A percentile compares a stretch with the other conserved stretches of the same genome.
Evolutionary conservation across 306 rosid species (phyloP).

Genomic region (Coriaria nepalensis): DNA sequence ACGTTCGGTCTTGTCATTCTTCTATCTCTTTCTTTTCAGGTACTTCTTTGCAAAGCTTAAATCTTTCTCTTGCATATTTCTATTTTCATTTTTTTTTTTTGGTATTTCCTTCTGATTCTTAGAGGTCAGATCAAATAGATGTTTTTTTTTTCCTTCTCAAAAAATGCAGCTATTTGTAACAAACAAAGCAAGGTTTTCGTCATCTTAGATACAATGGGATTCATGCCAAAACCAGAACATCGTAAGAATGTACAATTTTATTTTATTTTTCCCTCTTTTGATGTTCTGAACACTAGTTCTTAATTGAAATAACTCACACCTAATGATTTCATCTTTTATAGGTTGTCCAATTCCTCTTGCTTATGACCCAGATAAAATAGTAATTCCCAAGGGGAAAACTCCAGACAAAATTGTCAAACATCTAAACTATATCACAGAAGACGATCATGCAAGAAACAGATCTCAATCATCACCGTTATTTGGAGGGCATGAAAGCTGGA

Average conservation of each 20-base stretch:
- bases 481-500: slow-evolving; percentile 85
- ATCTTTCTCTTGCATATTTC: neutral
- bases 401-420: too few relatives aligned
- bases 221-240: slow-evolving; percentile 51
- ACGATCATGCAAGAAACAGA: slow-evolving; percentile 24
- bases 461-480: slow-evolving; percentile 51
- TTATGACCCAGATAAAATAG: slow-evolving; percentile 49
- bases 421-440: slow-evolving; percentile 14
- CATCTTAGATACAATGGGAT: slow-evolving; percentile 57
- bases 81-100: slow-evolving; percentile 6
- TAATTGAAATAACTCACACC: too few relatives aligned
- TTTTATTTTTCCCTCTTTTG: too few relatives aligned
- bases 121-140: too few relatives aligned
- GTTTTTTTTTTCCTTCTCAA: slow-evolving; percentile 9
- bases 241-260: slow-evolving; percentile 37
- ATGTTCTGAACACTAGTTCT: too few relatives aligned
- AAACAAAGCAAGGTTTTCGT: slow-evolving; percentile 70
- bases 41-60: slow-evolving; percentile 11
- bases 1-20: slow-evolving; percentile 20
- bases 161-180: slow-evolving; percentile 63
- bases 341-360: slow-evolving; percentile 80
- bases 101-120: slow-evolving; percentile 12
- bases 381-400: slow-evolving; percentile 61
- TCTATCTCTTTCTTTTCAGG: slow-evolving; percentile 62
- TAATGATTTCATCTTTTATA: slow-evolving; percentile 8